Evolutionary conservation across 805 yeast genomes (phyloP), one percentile per base, ranked within the genome.

Genomic region (Pichia californica): DNA sequence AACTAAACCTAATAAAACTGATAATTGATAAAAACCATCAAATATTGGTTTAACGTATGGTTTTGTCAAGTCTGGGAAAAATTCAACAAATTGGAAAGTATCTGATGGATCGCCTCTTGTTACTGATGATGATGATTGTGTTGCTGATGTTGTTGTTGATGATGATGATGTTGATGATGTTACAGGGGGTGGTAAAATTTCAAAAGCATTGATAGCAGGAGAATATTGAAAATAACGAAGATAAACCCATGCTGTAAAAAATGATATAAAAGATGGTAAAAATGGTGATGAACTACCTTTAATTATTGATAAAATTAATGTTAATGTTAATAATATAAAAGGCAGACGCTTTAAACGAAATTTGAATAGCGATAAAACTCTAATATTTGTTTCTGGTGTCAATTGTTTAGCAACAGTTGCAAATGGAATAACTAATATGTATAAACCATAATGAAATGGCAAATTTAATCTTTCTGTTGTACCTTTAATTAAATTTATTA

Each of bases 101-200:
- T 89, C 96, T 0, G 93, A 81, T 0, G 96, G 95, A 61, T 88
- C 96, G 31, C 97, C 96, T 23, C 74, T 62, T 26, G 25, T 69
- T 58, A 29, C 54, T 23, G 25, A 23, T 7, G 25, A 23, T 23
- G 25, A 23, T 77, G 80, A 35, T 29, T 59, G 5, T 38, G 58
- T 52, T 34, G 58, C 15, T 49, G 39, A 50, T 77, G 80, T 36
- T 29, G 61, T 21, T 38, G 58, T 52, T 34, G 58, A 19, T 49
- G 39, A 50, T 52, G 47, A 52, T 5, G 59, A 27, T 11, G 10
- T 18, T 11, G 51, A 18, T 21, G 32, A 36, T n/a, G 52, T 38
- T 11, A 52, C 21, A 70, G 59, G 35, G 77, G 80, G 34, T 29
- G 61, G 66, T 35, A 63, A 52, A 18, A 61, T 45, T 23, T 57